Percentiles rank a stretch among this genome's conserved stretches.
These are phyloP conservation scores for Ophiostoma perfectum DNA, from an alignment of 2,329 filamentous ascomycete genomes.

Conservation along the genomic window DNA sequence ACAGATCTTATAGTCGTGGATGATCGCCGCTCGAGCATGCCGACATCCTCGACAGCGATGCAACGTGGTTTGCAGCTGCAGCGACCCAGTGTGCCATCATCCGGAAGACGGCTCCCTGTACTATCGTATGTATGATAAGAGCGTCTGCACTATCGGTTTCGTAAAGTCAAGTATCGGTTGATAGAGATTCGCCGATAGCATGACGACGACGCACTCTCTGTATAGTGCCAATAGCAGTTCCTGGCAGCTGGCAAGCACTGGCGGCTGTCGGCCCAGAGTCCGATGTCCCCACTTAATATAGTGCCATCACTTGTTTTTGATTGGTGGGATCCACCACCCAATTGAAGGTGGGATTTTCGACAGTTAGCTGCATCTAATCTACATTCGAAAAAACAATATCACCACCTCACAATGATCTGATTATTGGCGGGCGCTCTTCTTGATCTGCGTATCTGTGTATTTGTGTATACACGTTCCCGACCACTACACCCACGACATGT, in stretches of 20 bases:
- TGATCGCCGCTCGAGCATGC: background rate
- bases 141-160: background rate
- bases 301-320: background rate
- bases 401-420: background rate
- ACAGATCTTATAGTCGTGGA: background rate
- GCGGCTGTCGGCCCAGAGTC: background rate
- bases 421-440: background rate
- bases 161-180: no score
- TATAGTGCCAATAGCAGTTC: background rate
- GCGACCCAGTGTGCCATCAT: background rate
- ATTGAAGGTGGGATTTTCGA: constrained; percentile 10
- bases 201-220: background rate
- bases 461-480: background rate
- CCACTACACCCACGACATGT: background rate
- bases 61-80: background rate
- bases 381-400: constrained; percentile 1
- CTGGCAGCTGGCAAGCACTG: constrained; percentile 1
- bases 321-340: background rate
- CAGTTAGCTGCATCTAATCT: background rate
- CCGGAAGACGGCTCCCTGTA: background rate
- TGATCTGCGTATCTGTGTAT: background rate
- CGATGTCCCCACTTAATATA: background rate
- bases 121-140: background rate
- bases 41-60: background rate
- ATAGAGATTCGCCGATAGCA: background rate